phyloP scores from a whole-genome alignment of 1,284 basidiomycete genomes.

The Marasmius sp. region DNA sequence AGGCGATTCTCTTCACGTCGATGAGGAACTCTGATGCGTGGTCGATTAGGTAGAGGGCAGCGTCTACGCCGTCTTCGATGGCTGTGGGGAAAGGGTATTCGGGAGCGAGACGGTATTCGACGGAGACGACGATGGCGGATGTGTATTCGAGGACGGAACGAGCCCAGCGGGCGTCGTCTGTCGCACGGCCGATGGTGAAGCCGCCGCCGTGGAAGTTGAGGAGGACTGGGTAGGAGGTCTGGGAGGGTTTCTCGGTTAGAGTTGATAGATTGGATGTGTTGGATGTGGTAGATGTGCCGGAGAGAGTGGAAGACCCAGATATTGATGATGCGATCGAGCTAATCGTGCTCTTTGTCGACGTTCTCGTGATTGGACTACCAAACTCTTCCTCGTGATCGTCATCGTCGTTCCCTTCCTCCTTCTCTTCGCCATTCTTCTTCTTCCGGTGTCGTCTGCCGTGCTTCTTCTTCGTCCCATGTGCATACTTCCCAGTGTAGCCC shows the following conservation, averaged over 20 bases:
- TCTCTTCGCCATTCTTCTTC: too few species aligned
- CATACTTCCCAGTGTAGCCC: too few species aligned
- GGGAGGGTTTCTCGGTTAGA: too few species aligned
- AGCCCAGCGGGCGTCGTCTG: slow-evolving; percentile 16
- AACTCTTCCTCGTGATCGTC: too few species aligned
- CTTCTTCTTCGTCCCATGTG: too few species aligned
- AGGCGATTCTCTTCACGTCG: slow-evolving; percentile 44
- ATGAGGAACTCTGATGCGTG: slow-evolving; percentile 30
- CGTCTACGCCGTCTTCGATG: slow-evolving; percentile 70
- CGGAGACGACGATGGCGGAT: slow-evolving; percentile 47
- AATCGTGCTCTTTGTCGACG: too few species aligned
- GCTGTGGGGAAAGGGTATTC: slow-evolving; percentile 75
- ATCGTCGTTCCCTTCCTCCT: too few species aligned
- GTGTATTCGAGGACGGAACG: slow-evolving; percentile 24
- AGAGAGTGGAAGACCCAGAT: too few species aligned
- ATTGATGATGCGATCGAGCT: too few species aligned
- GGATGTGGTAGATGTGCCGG: not conserved
- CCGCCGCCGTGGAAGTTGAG: slow-evolving; percentile 17
- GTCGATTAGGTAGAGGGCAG: slow-evolving; percentile 32
- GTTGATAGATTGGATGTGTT: slow-evolving; percentile 5
- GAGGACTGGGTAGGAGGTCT: slow-evolving; percentile 7
- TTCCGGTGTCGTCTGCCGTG: too few species aligned
- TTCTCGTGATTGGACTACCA: too few species aligned
- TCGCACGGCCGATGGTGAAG: slow-evolving; percentile 15
- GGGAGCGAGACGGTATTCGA: slow-evolving; percentile 78